Evolutionary conservation across 2,329 filamentous ascomycete genomes (phyloP), one percentile per base, ranked within the genome.

Genomic region (Colletotrichum australisinense): DNA sequence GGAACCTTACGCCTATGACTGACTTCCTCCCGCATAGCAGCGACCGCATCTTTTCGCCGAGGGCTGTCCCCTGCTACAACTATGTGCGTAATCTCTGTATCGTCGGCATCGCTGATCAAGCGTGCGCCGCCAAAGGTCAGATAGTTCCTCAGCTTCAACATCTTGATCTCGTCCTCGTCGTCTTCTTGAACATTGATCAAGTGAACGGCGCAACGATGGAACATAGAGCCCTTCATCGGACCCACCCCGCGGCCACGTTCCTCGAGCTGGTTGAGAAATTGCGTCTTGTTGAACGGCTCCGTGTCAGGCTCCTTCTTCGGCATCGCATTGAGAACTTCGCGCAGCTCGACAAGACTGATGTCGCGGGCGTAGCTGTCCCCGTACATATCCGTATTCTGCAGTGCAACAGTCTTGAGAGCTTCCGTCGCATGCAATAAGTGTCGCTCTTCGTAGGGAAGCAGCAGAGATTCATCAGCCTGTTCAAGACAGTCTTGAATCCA

Each of bases 401-500:
- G 86, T 11, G 92, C 89, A 8, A 86, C 84, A 7, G 85, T 84
- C 53, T 84, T 82, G 67, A 91, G 86, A 1, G 85, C 87, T 4
- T 91, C 88, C 0, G 88, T 89, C 0, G 90, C 90, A 78, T 93
- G 91, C 74, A 97, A 93, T 77, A 98, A 86, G 77, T 98, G 95
- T 0, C 86, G 77, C 3, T 84, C 86, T 76, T 90, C 88, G 55
- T 86, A 88, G 0, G 88, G 88, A 5, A 97, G 89, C 8, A 98
- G 82, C 14, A 93, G 88, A 4, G 88, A 86, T 4, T 87, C 88
- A 1, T 78, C 86, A 66, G 75, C 88, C 82, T 81, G 90, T 81
- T 88, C 88, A 42, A 97, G 87, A 77, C 94, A 97, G 80, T 98
- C 95, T 32, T 94, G 86, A 2, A 98, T 84, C 97, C 97, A 99